phyloP scores from a whole-genome alignment of 192 early-diverging fungal genomes.

The Backusella morwellensis region DNA sequence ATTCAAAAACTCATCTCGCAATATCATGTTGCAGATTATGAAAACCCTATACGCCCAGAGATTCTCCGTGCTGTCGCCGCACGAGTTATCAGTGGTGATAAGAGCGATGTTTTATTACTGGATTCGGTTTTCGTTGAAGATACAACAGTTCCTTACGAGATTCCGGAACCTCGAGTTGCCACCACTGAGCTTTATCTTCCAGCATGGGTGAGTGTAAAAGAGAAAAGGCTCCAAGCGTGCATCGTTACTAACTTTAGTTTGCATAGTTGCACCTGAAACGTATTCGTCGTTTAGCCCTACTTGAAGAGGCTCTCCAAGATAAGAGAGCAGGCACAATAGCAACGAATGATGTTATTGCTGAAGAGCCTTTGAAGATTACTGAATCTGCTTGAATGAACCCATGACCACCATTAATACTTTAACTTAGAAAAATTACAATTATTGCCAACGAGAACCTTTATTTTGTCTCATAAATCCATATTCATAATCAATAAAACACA shows the following conservation, averaged over 20 bases:
- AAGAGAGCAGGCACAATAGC: not conserved
- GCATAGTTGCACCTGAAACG: not conserved
- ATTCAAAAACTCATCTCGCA: constrained; percentile 96
- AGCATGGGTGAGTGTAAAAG: not conserved
- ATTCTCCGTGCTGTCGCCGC: constrained; percentile 85
- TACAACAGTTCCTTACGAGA: constrained; percentile 49
- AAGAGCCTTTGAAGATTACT: not conserved
- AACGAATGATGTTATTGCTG: not conserved
- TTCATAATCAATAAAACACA: not conserved
- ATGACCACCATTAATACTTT: not conserved
- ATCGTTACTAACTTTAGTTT: not conserved
- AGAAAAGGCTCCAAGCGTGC: not conserved
- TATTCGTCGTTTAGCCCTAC: not conserved
- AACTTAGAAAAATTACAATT: not conserved
- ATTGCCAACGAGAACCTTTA: not conserved
- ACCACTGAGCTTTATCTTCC: constrained; percentile 5
- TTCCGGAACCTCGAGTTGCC: constrained; percentile 45
- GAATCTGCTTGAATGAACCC: not conserved
- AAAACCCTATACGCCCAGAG: constrained; percentile 82
- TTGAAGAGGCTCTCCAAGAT: not conserved
- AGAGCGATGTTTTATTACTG: constrained; percentile 82
- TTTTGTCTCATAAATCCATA: not conserved
- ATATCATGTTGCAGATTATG: constrained; percentile 95
- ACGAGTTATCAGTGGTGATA: constrained; percentile 80
- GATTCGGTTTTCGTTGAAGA: constrained; percentile 69